Conservation (phyloP, 495 filamentous ascomycete genomes). For the Penicillium atrosanguineum region DNA sequence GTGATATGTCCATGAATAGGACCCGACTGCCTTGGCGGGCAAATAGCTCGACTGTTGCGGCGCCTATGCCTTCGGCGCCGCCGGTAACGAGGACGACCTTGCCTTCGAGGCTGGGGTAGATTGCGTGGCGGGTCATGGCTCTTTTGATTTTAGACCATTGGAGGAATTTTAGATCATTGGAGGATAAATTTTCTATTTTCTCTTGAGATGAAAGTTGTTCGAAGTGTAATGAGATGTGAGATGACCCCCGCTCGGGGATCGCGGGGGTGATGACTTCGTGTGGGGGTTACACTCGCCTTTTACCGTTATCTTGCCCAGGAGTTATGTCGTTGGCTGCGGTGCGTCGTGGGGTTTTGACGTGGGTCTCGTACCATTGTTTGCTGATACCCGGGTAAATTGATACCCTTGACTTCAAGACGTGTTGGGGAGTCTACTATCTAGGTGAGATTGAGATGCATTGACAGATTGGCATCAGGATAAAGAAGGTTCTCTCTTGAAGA, state of each 20-base stretch:
- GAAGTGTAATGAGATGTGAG: background rate
- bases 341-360: background rate
- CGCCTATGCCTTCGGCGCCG: constrained; percentile 52
- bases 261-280: background rate
- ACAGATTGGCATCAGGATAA: no score
- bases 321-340: background rate
- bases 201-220: background rate
- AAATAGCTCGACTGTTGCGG: constrained; percentile 43
- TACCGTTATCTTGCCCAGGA: no score
- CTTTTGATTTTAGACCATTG: no score
- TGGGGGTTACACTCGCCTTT: background rate
- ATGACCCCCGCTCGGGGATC: background rate
- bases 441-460: no score
- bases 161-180: background rate
- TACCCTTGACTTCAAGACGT: no score
- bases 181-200: background rate
- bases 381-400: background rate
- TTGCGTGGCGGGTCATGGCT: background rate
- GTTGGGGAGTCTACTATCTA: no score
- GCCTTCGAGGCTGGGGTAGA: constrained; percentile 30
- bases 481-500: no score
- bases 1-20: constrained; percentile 47
- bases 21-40: constrained; percentile 45
- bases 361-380: background rate
- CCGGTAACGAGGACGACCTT: constrained; percentile 52